phyloP scores from a whole-genome alignment of 306 rosid species.

The Cicer chorassanicum region DNA sequence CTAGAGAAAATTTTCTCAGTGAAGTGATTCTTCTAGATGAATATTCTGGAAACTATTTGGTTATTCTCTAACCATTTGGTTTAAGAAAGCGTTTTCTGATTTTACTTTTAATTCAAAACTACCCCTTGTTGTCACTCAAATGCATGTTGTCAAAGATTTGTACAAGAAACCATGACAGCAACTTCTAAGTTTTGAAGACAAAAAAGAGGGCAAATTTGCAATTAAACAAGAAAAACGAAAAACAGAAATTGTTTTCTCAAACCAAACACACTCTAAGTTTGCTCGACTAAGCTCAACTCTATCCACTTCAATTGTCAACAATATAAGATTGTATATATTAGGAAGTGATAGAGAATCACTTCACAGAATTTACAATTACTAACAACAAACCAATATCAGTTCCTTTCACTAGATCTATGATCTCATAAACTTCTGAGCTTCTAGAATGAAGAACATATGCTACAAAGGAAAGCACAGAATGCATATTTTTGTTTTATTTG shows the following conservation, averaged over 20 bases:
- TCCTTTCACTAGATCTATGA: background rate
- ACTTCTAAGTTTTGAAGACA: background rate
- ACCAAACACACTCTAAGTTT: background rate
- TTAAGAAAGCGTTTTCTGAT: background rate
- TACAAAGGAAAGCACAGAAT: background rate
- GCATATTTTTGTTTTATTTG: background rate
- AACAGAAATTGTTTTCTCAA: background rate
- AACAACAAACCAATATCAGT: background rate
- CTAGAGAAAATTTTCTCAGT: background rate
- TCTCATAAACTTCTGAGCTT: background rate
- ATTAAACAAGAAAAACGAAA: background rate
- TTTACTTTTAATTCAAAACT: too few relatives aligned
- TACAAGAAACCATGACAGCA: too few relatives aligned
- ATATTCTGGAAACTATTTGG: background rate
- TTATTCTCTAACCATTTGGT: background rate
- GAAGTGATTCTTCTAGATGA: background rate
- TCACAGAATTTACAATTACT: background rate
- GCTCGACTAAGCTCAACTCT: background rate
- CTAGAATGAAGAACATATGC: background rate
- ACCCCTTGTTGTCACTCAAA: too few relatives aligned
- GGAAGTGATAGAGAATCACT: background rate
- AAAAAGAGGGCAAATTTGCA: background rate
- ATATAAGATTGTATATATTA: background rate
- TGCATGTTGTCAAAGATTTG: too few relatives aligned
- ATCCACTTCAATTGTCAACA: background rate